Evolutionary conservation across 2,329 filamentous ascomycete genomes (phyloP).

Genomic region (Xylaria sp.): DNA sequence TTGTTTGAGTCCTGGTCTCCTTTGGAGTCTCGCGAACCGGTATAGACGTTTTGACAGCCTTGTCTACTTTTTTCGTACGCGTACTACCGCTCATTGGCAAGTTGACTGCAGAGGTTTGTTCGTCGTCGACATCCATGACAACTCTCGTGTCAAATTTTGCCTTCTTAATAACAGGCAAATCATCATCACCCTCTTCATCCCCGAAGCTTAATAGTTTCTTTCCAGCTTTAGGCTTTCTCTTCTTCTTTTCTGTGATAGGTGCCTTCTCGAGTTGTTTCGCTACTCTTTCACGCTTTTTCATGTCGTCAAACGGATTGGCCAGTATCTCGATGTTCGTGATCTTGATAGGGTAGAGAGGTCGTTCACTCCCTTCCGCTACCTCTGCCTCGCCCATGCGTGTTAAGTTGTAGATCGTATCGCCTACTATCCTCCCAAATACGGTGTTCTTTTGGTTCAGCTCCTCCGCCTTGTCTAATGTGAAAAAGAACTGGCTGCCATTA

Average conservation of each 20-base stretch:
- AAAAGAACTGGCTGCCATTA: slow-evolving; percentile 97
- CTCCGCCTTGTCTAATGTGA: slow-evolving; percentile 82
- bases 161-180: slow-evolving; percentile 69
- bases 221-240: slow-evolving; percentile 72
- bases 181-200: slow-evolving; percentile 66
- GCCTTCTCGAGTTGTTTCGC: slow-evolving; percentile 53
- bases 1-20: slow-evolving; percentile 24
- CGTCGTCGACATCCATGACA: slow-evolving; percentile 60
- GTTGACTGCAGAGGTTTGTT: slow-evolving; percentile 35
- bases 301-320: slow-evolving; percentile 80
- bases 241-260: slow-evolving; percentile 53
- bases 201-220: slow-evolving; percentile 81
- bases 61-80: slow-evolving; percentile 38
- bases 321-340: slow-evolving; percentile 75
- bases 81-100: slow-evolving; percentile 36
- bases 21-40: slow-evolving; percentile 33
- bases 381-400: slow-evolving; percentile 92
- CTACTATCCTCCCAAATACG: slow-evolving; percentile 87
- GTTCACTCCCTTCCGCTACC: slow-evolving; percentile 74
- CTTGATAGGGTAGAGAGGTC: slow-evolving; percentile 83
- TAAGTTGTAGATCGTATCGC: slow-evolving; percentile 94
- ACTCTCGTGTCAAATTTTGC: slow-evolving; percentile 78
- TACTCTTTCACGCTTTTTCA: slow-evolving; percentile 69
- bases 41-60: slow-evolving; percentile 31
- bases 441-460: slow-evolving; percentile 91